Base-by-base conservation (phyloP, 2,329 filamentous ascomycete species). In the Hypomyces rosellus region DNA sequence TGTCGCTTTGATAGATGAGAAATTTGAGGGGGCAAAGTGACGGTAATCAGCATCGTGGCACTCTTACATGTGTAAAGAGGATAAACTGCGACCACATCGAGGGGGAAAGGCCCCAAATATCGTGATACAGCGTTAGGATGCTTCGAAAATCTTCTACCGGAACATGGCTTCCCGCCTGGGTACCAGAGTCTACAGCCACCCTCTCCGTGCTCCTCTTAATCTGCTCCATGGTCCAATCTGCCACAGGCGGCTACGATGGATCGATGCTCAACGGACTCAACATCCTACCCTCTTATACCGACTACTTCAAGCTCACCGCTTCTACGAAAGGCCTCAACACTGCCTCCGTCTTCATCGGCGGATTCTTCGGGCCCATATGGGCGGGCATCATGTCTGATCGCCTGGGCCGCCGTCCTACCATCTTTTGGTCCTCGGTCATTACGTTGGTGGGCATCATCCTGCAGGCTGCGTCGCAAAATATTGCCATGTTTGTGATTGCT, bases 181-280 rank as follows among this genome's bases (percentile, higher is more conserved):
- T 74, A 5, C 72, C 73, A 16, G 63, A 74, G 56, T 72, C 69
- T 3, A 73, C 69, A 1, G 12, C 59, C 12, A 63, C 56, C 1
- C 56, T 76, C 7, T 68, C 71, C 0, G 56, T 69, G 13, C 58
- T 75, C 22, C 63, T 75, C 5, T 56, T 75, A 20, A 43, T 74
- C 15, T 75, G 70, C 56, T 72, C 72, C 16, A 66, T 71, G 41
- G 71, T 73, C 5, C 70, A 74, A 50, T 74, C 72, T 6, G 54
- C 52, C 9, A 54, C 51, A 1, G 49, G 52, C 30, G 67, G 71
- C 20, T 74, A 74, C 47, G 74, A 77, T 50, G 70, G 71, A 2
- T 77, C 74, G 2, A 75, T 81, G 65, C 67, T 80, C 63, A 80
- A 81, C 52, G 77, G 75, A 0, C 68, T 83, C 20, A 77, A 80